Evolutionary conservation across 208 protist species (phyloP).

Genomic region (Leishmania turanica): DNA sequence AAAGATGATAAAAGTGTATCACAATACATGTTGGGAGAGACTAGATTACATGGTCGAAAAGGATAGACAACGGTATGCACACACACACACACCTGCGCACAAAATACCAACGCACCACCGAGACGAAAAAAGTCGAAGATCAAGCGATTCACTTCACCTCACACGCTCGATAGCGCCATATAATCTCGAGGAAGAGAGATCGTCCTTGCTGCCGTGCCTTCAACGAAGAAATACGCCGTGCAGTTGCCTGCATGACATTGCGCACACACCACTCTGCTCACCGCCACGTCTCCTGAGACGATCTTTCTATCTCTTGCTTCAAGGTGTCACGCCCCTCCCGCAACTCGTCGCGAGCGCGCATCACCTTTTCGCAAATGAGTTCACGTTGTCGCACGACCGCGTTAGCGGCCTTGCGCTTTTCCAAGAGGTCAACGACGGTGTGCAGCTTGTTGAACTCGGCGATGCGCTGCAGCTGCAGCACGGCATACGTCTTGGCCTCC

Average conservation of each 20-base stretch:
- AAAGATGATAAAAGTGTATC: too few relatives aligned
- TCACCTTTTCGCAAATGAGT: conserved; percentile 39
- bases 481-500: conserved; percentile 57
- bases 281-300: background rate
- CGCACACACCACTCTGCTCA: background rate
- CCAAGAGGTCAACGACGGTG: conserved; percentile 60
- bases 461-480: conserved; percentile 65
- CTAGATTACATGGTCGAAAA: conserved; percentile 8
- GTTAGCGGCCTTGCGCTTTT: conserved; percentile 61
- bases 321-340: conserved; percentile 34
- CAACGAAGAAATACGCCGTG: background rate
- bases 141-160: background rate
- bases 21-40: background rate
- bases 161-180: background rate
- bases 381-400: conserved; percentile 54
- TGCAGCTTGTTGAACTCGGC: conserved; percentile 77
- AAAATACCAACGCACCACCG: background rate
- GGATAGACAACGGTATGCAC: background rate
- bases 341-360: conserved; percentile 51
- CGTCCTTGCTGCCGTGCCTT: background rate
- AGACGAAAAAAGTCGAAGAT: background rate
- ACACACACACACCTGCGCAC: background rate
- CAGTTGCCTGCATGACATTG: background rate
- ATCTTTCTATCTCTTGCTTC: conserved; percentile 20
- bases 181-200: background rate